A percentile compares a stretch with the other conserved stretches of the same genome.
Evolutionary conservation across 2,329 filamentous ascomycete species (phyloP).

Genomic region (Thielaviopsis ethacetica): DNA sequence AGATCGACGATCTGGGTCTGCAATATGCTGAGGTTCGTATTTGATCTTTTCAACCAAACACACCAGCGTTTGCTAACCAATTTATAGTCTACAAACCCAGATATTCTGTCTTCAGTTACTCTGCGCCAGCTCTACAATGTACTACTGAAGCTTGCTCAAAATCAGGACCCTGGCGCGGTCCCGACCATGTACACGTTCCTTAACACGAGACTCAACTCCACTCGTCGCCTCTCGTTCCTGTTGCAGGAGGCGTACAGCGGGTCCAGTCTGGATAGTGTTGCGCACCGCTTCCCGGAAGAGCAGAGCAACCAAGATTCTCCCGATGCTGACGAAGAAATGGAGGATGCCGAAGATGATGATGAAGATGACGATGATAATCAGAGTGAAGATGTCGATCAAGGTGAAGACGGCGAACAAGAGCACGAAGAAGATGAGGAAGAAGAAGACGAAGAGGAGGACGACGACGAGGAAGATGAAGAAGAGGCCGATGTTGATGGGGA

Average conservation of each 20-base stretch:
- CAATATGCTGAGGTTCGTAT: constrained; percentile 33
- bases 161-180: constrained; percentile 24
- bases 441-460: constrained; percentile 11
- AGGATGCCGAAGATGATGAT: constrained; percentile 12
- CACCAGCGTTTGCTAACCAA: constrained; percentile 16
- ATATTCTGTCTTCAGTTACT: constrained; percentile 22
- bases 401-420: constrained; percentile 13
- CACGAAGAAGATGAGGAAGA: constrained; percentile 8
- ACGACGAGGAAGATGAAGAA: constrained; percentile 11
- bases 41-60: neutral
- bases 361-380: constrained; percentile 15
- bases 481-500: constrained; percentile 12
- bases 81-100: constrained; percentile 21
- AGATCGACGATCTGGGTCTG: constrained; percentile 34
- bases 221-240: constrained; percentile 24
- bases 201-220: constrained; percentile 24
- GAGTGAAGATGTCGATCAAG: constrained; percentile 9
- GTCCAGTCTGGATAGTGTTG: constrained; percentile 25
- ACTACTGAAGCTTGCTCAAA: constrained; percentile 27
- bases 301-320: constrained; percentile 16
- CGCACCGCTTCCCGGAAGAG: constrained; percentile 21
- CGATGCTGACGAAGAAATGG: constrained; percentile 13
- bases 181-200: constrained; percentile 27
- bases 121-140: constrained; percentile 26
- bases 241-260: constrained; percentile 26